Evolutionary conservation across 805 yeast genomes (phyloP).

Genomic region (Metschnikowia rubicola): DNA sequence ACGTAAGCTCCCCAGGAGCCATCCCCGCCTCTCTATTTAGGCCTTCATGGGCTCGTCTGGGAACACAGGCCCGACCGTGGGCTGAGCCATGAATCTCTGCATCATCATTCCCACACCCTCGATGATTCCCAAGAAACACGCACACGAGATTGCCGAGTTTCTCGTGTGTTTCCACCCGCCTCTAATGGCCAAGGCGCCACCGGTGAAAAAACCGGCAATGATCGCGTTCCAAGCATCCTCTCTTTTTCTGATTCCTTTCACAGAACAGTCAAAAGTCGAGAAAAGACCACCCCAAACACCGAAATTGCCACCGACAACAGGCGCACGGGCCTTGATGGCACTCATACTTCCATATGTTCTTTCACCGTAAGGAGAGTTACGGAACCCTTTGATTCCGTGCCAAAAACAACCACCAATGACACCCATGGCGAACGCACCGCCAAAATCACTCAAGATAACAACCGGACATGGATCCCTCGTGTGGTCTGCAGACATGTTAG

Average conservation of each 20-base stretch:
- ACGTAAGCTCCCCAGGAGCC: slow-evolving; percentile 4
- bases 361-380: slow-evolving; percentile 97
- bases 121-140: slow-evolving; percentile 90
- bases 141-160: slow-evolving; percentile 96
- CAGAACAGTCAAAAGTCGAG: slow-evolving; percentile 92
- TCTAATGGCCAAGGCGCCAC: slow-evolving; percentile 96
- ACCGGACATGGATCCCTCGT: slow-evolving; percentile 99
- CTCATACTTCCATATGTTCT: slow-evolving; percentile 84
- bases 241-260: slow-evolving; percentile 92
- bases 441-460: slow-evolving; percentile 93
- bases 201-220: slow-evolving; percentile 95
- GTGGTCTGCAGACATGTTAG: slow-evolving; percentile 85
- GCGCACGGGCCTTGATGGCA: slow-evolving; percentile 94
- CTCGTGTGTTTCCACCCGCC: slow-evolving; percentile 98
- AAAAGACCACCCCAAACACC: slow-evolving; percentile 99
- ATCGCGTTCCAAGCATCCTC: slow-evolving; percentile 99
- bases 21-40: slow-evolving; percentile 13
- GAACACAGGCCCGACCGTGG: slow-evolving; percentile 44
- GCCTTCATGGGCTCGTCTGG: slow-evolving; percentile 44
- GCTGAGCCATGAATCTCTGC: slow-evolving; percentile 85
- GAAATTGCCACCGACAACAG: slow-evolving; percentile 97
- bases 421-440: slow-evolving; percentile 99
- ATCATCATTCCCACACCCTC: slow-evolving; percentile 98
- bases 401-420: slow-evolving; percentile 97
- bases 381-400: slow-evolving; percentile 98